Base-by-base conservation (phyloP, 2,329 filamentous ascomycete species). In the Botrytis fragariae region DNA sequence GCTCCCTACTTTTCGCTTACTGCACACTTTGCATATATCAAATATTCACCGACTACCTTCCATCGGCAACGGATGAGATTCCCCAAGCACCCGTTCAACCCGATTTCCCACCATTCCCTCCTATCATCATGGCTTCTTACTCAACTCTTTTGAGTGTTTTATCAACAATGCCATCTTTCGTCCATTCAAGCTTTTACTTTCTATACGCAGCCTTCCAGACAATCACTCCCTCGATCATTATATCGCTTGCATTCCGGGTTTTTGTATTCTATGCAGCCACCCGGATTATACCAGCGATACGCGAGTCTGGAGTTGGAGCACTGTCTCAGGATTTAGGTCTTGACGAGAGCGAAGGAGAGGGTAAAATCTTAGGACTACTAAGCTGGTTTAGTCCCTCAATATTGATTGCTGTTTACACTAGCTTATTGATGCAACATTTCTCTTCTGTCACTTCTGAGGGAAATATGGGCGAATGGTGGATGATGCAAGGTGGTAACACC, bases 21-120 rank as follows among this genome's bases (percentile, higher is more conserved):
- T 90, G 98, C 75, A 96, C 97, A n/a, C 91, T 99, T 75, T 98
- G 95, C 85, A 93, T 98, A 80, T 99, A 98, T 84, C 96, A 99
- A 83, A 98, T 98, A 82, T 98, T 98, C 83, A 99, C 96, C 79
- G 96, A 99, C 83, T 98, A 98, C 83, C 90, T 95, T 77, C 94
- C 96, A 7, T 83, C 88, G 29, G 90, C 88, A n/a, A 85, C 87
- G 42, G 85, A 87, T 45, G 87, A 89, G 44, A 84, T 85, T 4
- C 83, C 86, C 6, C 87, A 87, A 64, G 83, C 84, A 25, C 84
- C 87, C 22, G 81, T 88, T 22, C 92, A 97, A 74, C 90, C 93
- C n/a, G 95, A 97, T 39, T 96, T 98, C 75, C 96, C 96, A 57
- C 96, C 96, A n/a, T 87, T 99, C 61, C 96, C 96, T 22, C 96